Evolutionary conservation across 2,329 filamentous ascomycete genomes (phyloP).

Genomic region (Colletotrichum gigasporum): DNA sequence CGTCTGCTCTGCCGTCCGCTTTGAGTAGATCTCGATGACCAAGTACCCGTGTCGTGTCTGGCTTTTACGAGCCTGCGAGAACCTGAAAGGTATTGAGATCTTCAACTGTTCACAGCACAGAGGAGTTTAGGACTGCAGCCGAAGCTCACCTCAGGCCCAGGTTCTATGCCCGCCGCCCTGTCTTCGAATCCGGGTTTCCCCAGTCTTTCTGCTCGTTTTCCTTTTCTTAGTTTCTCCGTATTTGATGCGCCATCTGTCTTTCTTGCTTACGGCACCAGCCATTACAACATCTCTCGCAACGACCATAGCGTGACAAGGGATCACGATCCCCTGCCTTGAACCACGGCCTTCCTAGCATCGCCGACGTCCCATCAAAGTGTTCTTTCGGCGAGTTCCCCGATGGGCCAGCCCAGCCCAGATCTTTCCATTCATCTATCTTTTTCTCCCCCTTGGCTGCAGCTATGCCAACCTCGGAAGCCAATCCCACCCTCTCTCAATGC

Average conservation of each 20-base stretch:
- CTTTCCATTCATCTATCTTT: background rate
- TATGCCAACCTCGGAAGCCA: conserved; percentile 1
- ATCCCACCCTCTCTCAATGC: background rate
- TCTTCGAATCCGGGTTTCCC: too few relatives aligned
- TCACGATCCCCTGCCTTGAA: background rate
- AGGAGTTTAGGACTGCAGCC: too few relatives aligned
- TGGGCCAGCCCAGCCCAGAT: conserved; percentile 1
- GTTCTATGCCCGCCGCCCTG: too few relatives aligned
- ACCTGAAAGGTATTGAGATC: too few relatives aligned
- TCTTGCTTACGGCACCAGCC: too few relatives aligned
- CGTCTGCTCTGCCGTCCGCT: conserved; percentile 2
- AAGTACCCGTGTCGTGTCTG: too few relatives aligned
- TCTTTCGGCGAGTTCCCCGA: conserved; percentile 7
- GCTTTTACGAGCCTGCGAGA: too few relatives aligned
- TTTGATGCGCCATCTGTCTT: too few relatives aligned
- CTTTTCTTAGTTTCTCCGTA: too few relatives aligned
- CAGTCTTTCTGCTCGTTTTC: too few relatives aligned
- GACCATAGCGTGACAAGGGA: background rate
- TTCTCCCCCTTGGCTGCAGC: background rate
- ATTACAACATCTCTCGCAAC: background rate
- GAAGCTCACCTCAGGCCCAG: background rate
- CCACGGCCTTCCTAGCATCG: background rate
- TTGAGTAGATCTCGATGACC: conserved; percentile 5
- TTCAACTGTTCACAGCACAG: too few relatives aligned
- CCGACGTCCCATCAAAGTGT: background rate